These are phyloP conservation scores for Medakamo hakoo DNA, from an alignment of 139 green algal species.

Conservation along the genomic window DNA sequence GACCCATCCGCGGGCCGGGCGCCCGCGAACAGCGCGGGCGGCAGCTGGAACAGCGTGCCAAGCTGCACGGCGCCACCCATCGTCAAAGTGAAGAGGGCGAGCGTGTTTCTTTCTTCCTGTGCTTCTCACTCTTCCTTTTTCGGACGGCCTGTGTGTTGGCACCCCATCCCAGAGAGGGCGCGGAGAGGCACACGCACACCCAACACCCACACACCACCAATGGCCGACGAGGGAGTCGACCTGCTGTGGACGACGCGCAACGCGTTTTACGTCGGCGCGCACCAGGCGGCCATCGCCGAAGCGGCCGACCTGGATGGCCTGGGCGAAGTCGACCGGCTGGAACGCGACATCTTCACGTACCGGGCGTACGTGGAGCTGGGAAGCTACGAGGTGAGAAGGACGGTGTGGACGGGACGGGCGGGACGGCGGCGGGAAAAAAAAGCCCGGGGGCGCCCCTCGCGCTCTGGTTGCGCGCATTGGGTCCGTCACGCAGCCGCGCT, in stretches of 20 bases:
- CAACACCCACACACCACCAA: no score
- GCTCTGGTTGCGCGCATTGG: no score
- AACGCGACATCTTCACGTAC: slow-evolving; percentile 78
- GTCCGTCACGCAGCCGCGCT: no score
- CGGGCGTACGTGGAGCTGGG: slow-evolving; percentile 90
- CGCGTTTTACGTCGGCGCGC: slow-evolving; percentile 84
- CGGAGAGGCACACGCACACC: no score
- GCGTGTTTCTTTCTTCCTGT: no score
- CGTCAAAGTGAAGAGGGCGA: no score
- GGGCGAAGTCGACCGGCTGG: slow-evolving; percentile 46
- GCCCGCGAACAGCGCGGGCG: not conserved
- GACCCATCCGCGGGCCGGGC: not conserved
- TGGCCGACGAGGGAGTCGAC: slow-evolving; percentile 18
- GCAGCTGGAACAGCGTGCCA: slow-evolving; percentile 8
- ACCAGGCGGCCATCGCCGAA: slow-evolving; percentile 82
- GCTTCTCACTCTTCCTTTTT: no score
- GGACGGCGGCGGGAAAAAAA: slow-evolving; percentile 5
- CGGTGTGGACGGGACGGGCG: no score
- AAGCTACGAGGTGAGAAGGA: slow-evolving; percentile 59
- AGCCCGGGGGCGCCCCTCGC: no score
- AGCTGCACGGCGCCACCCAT: no score
- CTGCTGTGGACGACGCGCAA: slow-evolving; percentile 75
- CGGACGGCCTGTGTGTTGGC: no score
- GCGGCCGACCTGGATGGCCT: slow-evolving; percentile 55
- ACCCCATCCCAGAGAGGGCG: no score